These are phyloP conservation scores for Nemania diffusa DNA, from an alignment of 2,329 filamentous ascomycete species.

Conservation along the genomic window DNA sequence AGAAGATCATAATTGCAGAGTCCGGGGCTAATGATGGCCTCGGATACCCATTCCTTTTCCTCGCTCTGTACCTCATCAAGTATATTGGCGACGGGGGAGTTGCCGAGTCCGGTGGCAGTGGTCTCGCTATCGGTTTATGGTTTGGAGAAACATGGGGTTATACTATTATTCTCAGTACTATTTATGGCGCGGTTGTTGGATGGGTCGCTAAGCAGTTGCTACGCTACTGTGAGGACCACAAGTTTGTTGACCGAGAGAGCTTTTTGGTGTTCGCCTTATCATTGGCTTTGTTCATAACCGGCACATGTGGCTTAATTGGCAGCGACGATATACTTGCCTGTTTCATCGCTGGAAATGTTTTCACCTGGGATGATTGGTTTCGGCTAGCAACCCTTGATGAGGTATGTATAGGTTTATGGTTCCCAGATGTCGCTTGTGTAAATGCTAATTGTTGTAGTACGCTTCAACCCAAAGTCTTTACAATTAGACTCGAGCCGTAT, in stretches of 20 bases:
- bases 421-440: not conserved
- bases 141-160: constrained; percentile 89
- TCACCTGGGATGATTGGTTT: constrained; percentile 96
- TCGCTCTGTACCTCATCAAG: constrained; percentile 85
- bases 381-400: constrained; percentile 88
- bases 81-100: constrained; percentile 70
- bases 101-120: constrained; percentile 66
- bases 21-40: constrained; percentile 90
- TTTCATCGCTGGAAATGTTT: constrained; percentile 90
- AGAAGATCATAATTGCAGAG: constrained; percentile 83
- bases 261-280: constrained; percentile 89
- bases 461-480: constrained; percentile 7
- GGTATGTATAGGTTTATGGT: constrained; percentile 39
- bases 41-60: constrained; percentile 88
- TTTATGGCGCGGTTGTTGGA: constrained; percentile 81
- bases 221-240: constrained; percentile 83
- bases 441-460: constrained; percentile 40
- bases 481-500: not conserved
- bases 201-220: constrained; percentile 85
- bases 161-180: constrained; percentile 79
- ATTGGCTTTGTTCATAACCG: constrained; percentile 85
- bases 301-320: constrained; percentile 86
- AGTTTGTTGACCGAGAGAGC: constrained; percentile 86
- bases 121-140: constrained; percentile 79
- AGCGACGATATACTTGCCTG: constrained; percentile 91